Evolutionary conservation across 75 land plant genomes (phyloP).

Genomic region (Adiantum capillusveneris): DNA sequence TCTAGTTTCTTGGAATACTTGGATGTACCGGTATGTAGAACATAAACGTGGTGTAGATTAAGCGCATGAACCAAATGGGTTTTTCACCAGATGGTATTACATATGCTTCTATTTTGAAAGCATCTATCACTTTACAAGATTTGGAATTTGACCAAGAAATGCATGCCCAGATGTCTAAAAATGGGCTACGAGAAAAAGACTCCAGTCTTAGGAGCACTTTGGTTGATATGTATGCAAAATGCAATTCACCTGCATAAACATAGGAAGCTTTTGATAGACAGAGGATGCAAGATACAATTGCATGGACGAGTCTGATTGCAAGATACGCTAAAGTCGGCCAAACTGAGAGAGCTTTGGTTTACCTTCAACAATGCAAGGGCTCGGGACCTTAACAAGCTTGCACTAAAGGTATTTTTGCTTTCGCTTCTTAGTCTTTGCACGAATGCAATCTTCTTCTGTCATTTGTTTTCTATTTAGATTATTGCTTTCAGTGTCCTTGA

Average conservation of each 20-base stretch:
- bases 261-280: slow-evolving; percentile 22
- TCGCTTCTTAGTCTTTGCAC: too few relatives aligned
- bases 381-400: too few relatives aligned
- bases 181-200: slow-evolving; percentile 29
- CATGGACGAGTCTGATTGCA: slow-evolving; percentile 39
- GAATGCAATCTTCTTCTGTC: too few relatives aligned
- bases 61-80: slow-evolving; percentile 7
- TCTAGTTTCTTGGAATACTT: slow-evolving; percentile 15
- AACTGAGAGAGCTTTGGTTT: not conserved
- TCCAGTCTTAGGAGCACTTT: slow-evolving; percentile 26
- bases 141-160: slow-evolving; percentile 16
- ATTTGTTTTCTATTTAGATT: too few relatives aligned
- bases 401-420: too few relatives aligned
- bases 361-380: slow-evolving; percentile 5
- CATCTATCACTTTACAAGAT: slow-evolving; percentile 18
- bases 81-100: slow-evolving; percentile 17
- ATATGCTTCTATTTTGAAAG: slow-evolving; percentile 14
- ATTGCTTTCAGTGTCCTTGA: too few relatives aligned
- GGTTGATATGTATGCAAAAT: slow-evolving; percentile 40
- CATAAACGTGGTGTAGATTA: slow-evolving; percentile 6
- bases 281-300: slow-evolving; percentile 12
- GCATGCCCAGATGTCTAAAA: slow-evolving; percentile 26
- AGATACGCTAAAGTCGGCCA: slow-evolving; percentile 11
- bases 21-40: slow-evolving; percentile 11
- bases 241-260: slow-evolving; percentile 15